A percentile compares a stretch with the other conserved stretches of the same genome.
Evolutionary conservation across 2,329 filamentous ascomycete genomes (phyloP).

Genomic region (Ascochyta rabiei): DNA sequence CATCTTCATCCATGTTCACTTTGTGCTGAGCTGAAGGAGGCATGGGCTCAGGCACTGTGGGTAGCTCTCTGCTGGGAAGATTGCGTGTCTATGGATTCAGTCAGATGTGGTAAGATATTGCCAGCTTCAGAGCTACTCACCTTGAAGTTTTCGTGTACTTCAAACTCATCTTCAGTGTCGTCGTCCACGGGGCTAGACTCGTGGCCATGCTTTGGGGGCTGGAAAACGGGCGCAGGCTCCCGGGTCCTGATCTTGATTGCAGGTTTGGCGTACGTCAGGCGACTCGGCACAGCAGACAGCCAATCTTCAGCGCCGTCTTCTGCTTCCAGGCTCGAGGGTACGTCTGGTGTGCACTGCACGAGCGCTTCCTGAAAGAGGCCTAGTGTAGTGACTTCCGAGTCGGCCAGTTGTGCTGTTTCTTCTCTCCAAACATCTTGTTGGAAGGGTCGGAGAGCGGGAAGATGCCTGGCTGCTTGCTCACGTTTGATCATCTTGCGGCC

Average conservation of each 20-base stretch:
- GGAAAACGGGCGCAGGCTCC: slow-evolving; percentile 2
- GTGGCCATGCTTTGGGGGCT: slow-evolving; percentile 9
- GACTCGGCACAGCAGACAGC: slow-evolving; percentile 29
- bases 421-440: slow-evolving; percentile 55
- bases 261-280: slow-evolving; percentile 15
- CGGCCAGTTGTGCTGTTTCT: slow-evolving; percentile 32
- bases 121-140: slow-evolving; percentile 3
- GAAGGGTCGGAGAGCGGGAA: slow-evolving; percentile 62
- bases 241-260: slow-evolving; percentile 17
- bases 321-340: slow-evolving; percentile 34
- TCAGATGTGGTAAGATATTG: too few relatives aligned
- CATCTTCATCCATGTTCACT: slow-evolving; percentile 16
- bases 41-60: not conserved
- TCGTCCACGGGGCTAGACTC: slow-evolving; percentile 29
- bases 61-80: not conserved
- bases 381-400: slow-evolving; percentile 35
- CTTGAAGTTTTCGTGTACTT: slow-evolving; percentile 43
- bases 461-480: slow-evolving; percentile 58
- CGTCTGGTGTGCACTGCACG: slow-evolving; percentile 31
- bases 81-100: too few relatives aligned
- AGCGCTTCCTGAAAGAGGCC: slow-evolving; percentile 44
- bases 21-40: not conserved
- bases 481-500: slow-evolving; percentile 54
- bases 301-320: slow-evolving; percentile 23
- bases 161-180: slow-evolving; percentile 47